These are phyloP conservation scores for Populus hybrid DNA, from an alignment of 441 rosid species.

Conservation along the genomic window DNA sequence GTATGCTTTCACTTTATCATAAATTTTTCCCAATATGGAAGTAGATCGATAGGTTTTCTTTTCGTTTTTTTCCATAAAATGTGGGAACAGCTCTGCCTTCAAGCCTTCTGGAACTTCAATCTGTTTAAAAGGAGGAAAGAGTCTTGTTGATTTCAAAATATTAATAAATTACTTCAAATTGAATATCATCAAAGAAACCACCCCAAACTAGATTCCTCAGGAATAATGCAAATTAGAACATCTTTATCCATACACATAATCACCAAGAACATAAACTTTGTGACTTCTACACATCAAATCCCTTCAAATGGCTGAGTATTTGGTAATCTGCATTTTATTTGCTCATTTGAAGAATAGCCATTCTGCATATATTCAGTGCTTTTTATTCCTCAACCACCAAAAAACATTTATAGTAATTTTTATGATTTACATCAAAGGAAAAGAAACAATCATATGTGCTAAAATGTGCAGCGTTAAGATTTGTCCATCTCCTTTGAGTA, in stretches of 20 bases:
- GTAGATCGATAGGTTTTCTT: constrained; percentile 39
- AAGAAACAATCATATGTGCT: not conserved
- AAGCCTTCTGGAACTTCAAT: constrained; percentile 43
- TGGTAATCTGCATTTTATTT: not conserved
- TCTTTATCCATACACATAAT: not conserved
- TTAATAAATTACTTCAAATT: not conserved
- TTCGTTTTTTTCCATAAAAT: constrained; percentile 50
- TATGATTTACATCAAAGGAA: not conserved
- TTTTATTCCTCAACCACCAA: not conserved
- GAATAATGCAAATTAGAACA: not conserved
- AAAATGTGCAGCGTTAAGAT: too few species aligned
- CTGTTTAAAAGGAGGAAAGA: constrained; percentile 28
- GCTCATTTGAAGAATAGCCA: not conserved
- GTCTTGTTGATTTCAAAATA: not conserved
- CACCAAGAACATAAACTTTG: not conserved
- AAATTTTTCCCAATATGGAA: constrained; percentile 68
- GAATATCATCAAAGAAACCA: not conserved
- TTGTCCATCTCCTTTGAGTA: not conserved
- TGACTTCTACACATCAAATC: not conserved
- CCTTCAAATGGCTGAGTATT: not conserved
- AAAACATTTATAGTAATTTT: too few species aligned
- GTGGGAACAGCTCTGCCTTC: constrained; percentile 49
- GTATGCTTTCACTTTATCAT: constrained; percentile 39
- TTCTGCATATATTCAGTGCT: not conserved
- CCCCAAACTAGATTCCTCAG: not conserved